Base-by-base conservation (phyloP, 2,329 filamentous ascomycete species). In the Ramularia endophylla region DNA sequence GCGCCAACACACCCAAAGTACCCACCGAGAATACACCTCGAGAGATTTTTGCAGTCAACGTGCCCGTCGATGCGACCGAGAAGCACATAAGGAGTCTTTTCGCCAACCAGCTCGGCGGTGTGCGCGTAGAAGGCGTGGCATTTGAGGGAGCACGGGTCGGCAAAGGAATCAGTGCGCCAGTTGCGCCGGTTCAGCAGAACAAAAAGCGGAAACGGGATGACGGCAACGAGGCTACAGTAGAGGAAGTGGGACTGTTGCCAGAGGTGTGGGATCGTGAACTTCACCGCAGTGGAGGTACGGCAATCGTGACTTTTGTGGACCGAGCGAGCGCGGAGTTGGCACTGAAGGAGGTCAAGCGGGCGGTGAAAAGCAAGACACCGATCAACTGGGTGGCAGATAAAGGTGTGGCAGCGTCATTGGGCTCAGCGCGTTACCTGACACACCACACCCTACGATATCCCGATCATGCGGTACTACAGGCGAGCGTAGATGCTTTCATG, bases 31-130 rank as follows among this genome's bases (percentile, higher is more conserved):
- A 85, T 63, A 84, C 90, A 54, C 70, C 78, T 12, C 81, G 89
- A 54, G 88, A 85, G 47, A 74, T 98, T 13, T 98, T 95, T 65
- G 62, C 94, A n/a, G 85, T 89, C 50, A 97, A 98, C 57, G 69
- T 94, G 1, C 92, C 92, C 5, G 73, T 83, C 48, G 89, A 95
- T 60, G 82, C 87, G 44, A 94, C 87, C 4, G 81, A 87, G 42
- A 64, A 72, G 1, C 85, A 89, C 55, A 73, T 97, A 30, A 81
- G 87, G 32, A 73, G 80, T 30, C 68, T 97, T 0, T 94, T 97
- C 53, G 69, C 78, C 1, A 71, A 75, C 1, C 76, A 94, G 12
- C 74, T 95, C 0, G 84, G 86, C 7, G 80, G 83, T 0, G 85
- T 85, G 2, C 75, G 84, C 34, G 84, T 97, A 35, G 87, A 94